phyloP scores from a whole-genome alignment of 2,329 filamentous ascomycete species.

The Venturiaceae sp. region DNA sequence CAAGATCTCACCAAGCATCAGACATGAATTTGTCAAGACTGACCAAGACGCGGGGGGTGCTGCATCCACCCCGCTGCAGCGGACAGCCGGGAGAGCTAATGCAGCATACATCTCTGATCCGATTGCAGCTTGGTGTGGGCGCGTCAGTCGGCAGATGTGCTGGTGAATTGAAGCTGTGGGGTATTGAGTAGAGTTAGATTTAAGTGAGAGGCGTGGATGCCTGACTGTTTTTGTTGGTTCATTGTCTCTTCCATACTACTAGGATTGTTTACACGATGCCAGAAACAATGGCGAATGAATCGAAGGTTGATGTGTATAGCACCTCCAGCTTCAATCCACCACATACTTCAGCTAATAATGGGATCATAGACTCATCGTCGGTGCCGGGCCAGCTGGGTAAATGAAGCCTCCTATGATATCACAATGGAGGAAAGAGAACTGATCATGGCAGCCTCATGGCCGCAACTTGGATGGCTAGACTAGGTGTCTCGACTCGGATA shows the following conservation, averaged over 20 bases:
- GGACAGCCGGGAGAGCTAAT: background rate
- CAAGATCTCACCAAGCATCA: background rate
- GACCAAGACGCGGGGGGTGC: background rate
- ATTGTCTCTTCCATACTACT: too few relatives aligned
- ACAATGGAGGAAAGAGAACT: background rate
- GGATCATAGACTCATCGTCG: constrained; percentile 23
- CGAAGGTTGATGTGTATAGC: background rate
- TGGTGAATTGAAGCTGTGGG: too few relatives aligned
- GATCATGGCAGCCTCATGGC: constrained; percentile 21
- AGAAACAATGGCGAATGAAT: background rate
- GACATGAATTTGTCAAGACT: background rate
- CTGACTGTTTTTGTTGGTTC: too few relatives aligned
- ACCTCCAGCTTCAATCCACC: background rate
- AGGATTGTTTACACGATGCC: too few relatives aligned
- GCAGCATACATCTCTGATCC: background rate
- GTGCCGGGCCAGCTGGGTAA: constrained; percentile 27
- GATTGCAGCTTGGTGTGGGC: too few relatives aligned
- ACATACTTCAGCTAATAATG: background rate
- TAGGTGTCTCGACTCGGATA: constrained; percentile 28
- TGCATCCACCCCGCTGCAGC: background rate
- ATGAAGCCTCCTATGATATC: background rate
- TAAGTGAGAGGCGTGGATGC: too few relatives aligned
- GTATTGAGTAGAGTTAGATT: too few relatives aligned
- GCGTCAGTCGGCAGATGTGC: background rate
- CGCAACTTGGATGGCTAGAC: constrained; percentile 30